Conservation (phyloP, 1,284 basidiomycete species). For the Cystobasidium slooffiae region DNA sequence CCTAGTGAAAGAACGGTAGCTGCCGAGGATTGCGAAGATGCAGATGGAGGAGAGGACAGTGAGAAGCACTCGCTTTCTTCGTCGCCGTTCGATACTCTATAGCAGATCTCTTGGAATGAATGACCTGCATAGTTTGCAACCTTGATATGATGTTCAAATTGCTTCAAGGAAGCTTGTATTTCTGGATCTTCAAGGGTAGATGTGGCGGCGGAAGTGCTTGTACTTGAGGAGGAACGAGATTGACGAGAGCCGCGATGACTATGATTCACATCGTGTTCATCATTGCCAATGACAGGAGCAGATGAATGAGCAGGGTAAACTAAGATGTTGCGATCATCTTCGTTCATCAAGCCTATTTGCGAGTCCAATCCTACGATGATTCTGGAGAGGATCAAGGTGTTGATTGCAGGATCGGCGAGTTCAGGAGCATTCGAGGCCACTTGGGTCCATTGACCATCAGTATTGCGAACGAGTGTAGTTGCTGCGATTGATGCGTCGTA, state of each 20-base stretch:
- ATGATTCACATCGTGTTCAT: background rate
- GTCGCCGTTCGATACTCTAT: background rate
- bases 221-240: background rate
- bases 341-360: background rate
- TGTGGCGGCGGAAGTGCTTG: constrained; percentile 4
- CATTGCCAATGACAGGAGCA: constrained; percentile 7
- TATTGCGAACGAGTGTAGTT: constrained; percentile 24
- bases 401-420: constrained; percentile 2
- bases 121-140: constrained; percentile 7
- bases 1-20: constrained; percentile 20
- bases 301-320: constrained; percentile 39
- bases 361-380: constrained; percentile 35
- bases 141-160: constrained; percentile 32
- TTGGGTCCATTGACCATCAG: constrained; percentile 7
- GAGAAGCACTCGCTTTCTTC: constrained; percentile 25
- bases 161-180: constrained; percentile 25
- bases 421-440: background rate
- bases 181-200: constrained; percentile 18
- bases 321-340: constrained; percentile 40
- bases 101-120: constrained; percentile 23
- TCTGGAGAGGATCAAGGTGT: constrained; percentile 14
- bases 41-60: constrained; percentile 13
- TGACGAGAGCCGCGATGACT: constrained; percentile 14
- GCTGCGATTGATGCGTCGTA: too few relatives aligned
- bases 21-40: background rate